Evolutionary conservation across 108 stramenopile species (phyloP), one percentile per base, ranked within the genome.

Genomic region (Skeletonema marinoi): DNA sequence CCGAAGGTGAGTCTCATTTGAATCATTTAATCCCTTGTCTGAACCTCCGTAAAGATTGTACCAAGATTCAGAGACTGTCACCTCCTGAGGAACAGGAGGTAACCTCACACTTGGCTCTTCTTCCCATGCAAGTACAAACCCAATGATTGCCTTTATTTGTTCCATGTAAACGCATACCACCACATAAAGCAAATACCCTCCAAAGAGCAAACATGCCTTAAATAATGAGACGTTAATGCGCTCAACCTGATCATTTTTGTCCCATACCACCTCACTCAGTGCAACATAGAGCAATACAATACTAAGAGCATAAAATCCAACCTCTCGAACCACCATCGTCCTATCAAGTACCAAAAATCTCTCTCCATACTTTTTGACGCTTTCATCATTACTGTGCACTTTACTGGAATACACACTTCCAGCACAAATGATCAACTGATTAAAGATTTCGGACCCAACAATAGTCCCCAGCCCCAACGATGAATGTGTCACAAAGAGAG

Each of bases 361-460:
- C 44, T 63, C 61, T 16, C 89, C 89, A 51, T 71, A 78, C 63
- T 79, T 85, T 38, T 86, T 16, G 3, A 51, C 17, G 13, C 32
- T 31, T 48, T 25, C 41, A 32, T 71, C 61, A 12, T 35, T 29
- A 30, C 21, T 30, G n/a, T 36, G 41, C 14, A 6, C 64, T 54
- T 69, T 77, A 70, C 75, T 77, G 3, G 89, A 86, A 63, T 77
- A 90, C 1, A 93, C 91, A 11, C 90, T 81, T 50, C 90, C 90
- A 0, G 93, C 92, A 65, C 91, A 86, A 73, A 94, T 94, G n/a
- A 92, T 81, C 16, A 97, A 74, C 46, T 93, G 92, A 65, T 97
- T 97, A 75, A 95, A 95, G 62, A 97, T 91, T 64, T 93, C 89
- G 3, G 51, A 51, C 4, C 82, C 82, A 19, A 83, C 82, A 31